phyloP scores from a whole-genome alignment of 805 yeast species.

The Yamadazyma takamatsuzukensis region DNA sequence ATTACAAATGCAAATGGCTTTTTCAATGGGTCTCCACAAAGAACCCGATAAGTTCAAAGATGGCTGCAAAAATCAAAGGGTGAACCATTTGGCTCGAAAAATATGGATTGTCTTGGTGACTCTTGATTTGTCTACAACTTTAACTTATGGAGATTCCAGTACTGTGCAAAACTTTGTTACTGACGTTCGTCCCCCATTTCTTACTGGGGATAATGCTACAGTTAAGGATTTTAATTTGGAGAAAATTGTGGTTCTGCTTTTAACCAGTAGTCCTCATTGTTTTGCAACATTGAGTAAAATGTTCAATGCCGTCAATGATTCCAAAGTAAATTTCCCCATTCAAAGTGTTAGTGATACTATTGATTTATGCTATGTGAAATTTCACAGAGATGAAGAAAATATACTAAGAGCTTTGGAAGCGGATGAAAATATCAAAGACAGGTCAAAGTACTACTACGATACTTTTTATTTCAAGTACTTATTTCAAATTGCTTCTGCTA shows the following conservation, averaged over 20 bases:
- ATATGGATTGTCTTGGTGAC: constrained; percentile 19
- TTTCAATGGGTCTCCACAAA: constrained; percentile 62
- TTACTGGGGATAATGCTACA: constrained; percentile 14
- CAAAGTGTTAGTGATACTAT: constrained; percentile 8
- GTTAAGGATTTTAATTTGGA: constrained; percentile 14
- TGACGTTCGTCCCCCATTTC: constrained; percentile 15
- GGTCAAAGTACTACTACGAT: constrained; percentile 4
- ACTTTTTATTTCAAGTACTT: constrained; percentile 5
- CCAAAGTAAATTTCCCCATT: constrained; percentile 12
- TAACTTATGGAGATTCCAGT: constrained; percentile 17
- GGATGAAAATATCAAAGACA: not conserved
- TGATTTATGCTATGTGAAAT: constrained; percentile 8
- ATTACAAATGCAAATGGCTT: constrained; percentile 62
- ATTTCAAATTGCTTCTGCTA: constrained; percentile 3
- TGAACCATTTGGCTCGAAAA: constrained; percentile 19
- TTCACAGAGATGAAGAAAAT: constrained; percentile 4
- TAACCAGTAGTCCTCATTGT: constrained; percentile 2
- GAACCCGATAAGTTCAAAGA: constrained; percentile 43
- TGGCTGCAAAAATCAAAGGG: constrained; percentile 14
- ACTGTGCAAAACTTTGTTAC: constrained; percentile 7
- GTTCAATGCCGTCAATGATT: constrained; percentile 13
- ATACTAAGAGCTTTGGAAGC: constrained; percentile 1
- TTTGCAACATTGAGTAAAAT: constrained; percentile 11
- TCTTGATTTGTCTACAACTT: constrained; percentile 10
- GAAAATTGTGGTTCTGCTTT: constrained; percentile 5